Evolutionary conservation across 129 eudicot species (phyloP).

Genomic region (Scalesia atractyloides): DNA sequence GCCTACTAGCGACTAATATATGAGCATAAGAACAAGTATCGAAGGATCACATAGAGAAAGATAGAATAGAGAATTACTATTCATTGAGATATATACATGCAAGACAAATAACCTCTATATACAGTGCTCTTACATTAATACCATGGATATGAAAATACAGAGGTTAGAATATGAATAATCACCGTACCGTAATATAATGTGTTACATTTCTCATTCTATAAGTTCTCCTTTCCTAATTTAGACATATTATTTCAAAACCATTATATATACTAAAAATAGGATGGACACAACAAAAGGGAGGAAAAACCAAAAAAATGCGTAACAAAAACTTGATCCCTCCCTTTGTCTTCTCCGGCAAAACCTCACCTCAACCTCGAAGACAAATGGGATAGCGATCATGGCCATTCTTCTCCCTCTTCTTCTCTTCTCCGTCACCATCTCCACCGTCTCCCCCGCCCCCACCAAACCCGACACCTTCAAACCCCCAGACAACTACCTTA

Average conservation of each 20-base stretch:
- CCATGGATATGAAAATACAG: too few relatives aligned
- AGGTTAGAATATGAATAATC: too few relatives aligned
- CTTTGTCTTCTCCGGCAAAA: conserved; percentile 21
- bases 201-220: too few relatives aligned
- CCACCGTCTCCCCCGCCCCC: conserved; percentile 33
- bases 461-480: conserved; percentile 54
- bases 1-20: too few relatives aligned
- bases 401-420: conserved; percentile 35
- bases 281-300: conserved; percentile 18
- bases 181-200: too few relatives aligned
- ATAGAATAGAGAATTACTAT: too few relatives aligned
- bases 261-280: conserved; percentile 8
- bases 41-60: too few relatives aligned
- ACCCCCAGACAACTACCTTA: conserved; percentile 69
- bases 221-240: not conserved
- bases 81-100: too few relatives aligned
- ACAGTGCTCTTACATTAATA: too few relatives aligned
- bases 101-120: too few relatives aligned
- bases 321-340: not conserved
- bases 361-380: not conserved
- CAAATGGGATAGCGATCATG: conserved; percentile 29
- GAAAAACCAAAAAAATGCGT: conserved; percentile 24
- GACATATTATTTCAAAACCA: not conserved
- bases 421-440: conserved; percentile 27
- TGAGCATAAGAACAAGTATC: too few relatives aligned